Base-by-base conservation (phyloP, 495 filamentous ascomycete genomes). In the Daldinia bambusicola region DNA sequence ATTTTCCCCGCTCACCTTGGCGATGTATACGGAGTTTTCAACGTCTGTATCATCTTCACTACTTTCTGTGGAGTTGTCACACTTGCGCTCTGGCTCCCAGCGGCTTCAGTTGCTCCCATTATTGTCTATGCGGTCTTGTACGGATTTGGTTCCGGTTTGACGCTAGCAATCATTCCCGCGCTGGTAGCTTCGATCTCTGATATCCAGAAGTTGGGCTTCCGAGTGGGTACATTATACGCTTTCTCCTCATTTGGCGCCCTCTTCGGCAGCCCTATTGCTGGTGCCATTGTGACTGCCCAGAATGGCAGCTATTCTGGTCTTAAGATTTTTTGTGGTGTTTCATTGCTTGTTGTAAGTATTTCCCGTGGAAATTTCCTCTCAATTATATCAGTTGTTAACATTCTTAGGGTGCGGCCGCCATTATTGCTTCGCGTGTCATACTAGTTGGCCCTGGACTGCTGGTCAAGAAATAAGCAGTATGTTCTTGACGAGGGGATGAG, bases 11-110 rank as follows among this genome's bases (percentile, higher is more conserved):
- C 87, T 5, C 84, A 82, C 64, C 57, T 90, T n/a, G 89, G 86
- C 16, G 90, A 92, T 74, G 86, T 84, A 67, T 57, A 87, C 32
- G 90, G 90, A 2, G 83, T 87, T 16, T 91, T 85, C 77, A 92
- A 92, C 77, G 77, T 86, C 38, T 75, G 73, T 55, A 83, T 89
- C 22, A 45, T 86, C 52, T 86, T 86, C 69, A 82, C 83, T 4
- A 79, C 78, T 63, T 74, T 86, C 64, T 83, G 85, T 4, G 84
- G 80, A 20, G 84, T 91, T 51, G 77, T 90, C 18, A 82, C 86
- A 13, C 80, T 92, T 4, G 88, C 85, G 6, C 80, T 92, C 5
- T 91, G 89, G 87, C 79, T 91, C 6, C 88, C 89, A 9, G 69
- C 65, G 4, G 81, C 84, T 0, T 81, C 79, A 8, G 76, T 79